Evolutionary conservation across 352 stramenopile species (phyloP).

Genomic region (Pythium rishiriense): DNA sequence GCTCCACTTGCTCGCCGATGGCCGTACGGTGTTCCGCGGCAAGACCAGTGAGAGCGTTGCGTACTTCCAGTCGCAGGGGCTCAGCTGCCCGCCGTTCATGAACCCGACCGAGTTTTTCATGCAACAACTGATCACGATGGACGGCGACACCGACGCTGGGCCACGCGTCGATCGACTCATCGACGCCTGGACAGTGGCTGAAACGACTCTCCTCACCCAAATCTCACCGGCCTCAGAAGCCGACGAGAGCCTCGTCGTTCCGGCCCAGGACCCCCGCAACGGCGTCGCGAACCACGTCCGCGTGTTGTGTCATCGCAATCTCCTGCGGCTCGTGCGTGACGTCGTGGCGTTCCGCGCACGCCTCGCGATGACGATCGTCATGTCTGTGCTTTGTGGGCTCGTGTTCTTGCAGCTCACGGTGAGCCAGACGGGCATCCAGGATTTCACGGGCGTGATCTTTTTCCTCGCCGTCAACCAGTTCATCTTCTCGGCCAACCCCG

Average conservation of each 20-base stretch:
- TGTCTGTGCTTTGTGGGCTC: slow-evolving; percentile 38
- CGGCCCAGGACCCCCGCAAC: neutral
- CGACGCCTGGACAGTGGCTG: slow-evolving; percentile 31
- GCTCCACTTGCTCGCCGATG: slow-evolving; percentile 57
- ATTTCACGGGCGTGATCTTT: slow-evolving; percentile 45
- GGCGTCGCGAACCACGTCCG: slow-evolving; percentile 13
- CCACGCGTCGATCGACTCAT: slow-evolving; percentile 38
- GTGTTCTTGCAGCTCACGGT: slow-evolving; percentile 50
- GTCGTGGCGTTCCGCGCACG: slow-evolving; percentile 28
- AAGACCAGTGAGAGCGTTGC: slow-evolving; percentile 53
- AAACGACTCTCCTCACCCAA: neutral
- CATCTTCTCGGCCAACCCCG: slow-evolving; percentile 24
- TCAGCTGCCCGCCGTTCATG: slow-evolving; percentile 51
- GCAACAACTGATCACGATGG: slow-evolving; percentile 45
- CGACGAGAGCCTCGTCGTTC: neutral
- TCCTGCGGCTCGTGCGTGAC: slow-evolving; percentile 33
- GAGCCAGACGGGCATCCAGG: slow-evolving; percentile 40
- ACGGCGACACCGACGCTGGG: slow-evolving; percentile 39
- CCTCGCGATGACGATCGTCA: slow-evolving; percentile 31
- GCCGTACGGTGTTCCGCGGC: slow-evolving; percentile 80
- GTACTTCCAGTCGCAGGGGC: slow-evolving; percentile 60
- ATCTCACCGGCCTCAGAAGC: neutral
- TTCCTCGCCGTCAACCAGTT: slow-evolving; percentile 39
- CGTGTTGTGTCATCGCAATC: slow-evolving; percentile 28
- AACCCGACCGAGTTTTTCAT: slow-evolving; percentile 75